Percentiles rank a stretch among this genome's conserved stretches.
These are phyloP conservation scores for Penicillium daleae DNA, from an alignment of 495 filamentous ascomycete species.

Conservation along the genomic window DNA sequence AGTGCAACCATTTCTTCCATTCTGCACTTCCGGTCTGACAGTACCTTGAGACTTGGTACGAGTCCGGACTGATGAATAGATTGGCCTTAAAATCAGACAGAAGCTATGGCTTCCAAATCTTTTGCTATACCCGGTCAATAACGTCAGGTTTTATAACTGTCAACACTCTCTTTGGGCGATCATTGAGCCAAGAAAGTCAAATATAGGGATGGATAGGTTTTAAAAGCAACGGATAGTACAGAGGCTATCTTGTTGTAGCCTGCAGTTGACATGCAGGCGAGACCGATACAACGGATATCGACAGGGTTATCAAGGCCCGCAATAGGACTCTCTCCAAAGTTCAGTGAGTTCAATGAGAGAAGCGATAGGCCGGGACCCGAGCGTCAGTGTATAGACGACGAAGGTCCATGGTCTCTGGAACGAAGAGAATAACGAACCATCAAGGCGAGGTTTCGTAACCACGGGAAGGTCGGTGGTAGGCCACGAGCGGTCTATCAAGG, in stretches of 20 bases:
- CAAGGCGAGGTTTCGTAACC: neutral
- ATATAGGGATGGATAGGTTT: conserved; percentile 3
- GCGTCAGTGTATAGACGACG: neutral
- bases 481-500: neutral
- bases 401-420: neutral
- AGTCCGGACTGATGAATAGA: too few species aligned
- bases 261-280: conserved; percentile 19
- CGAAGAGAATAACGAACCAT: neutral
- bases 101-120: neutral
- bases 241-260: conserved; percentile 14
- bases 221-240: conserved; percentile 11
- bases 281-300: conserved; percentile 19
- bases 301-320: conserved; percentile 12
- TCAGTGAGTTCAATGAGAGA: neutral
- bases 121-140: neutral
- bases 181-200: neutral
- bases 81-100: too few species aligned
- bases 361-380: neutral
- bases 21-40: neutral
- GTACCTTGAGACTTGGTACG: neutral
- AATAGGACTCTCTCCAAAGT: conserved; percentile 1
- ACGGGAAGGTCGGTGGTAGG: neutral
- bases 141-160: neutral
- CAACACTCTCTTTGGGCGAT: neutral
- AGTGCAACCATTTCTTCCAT: neutral